Base-by-base conservation (phyloP, 164 flowering plant genomes). In the Piper longum region DNA sequence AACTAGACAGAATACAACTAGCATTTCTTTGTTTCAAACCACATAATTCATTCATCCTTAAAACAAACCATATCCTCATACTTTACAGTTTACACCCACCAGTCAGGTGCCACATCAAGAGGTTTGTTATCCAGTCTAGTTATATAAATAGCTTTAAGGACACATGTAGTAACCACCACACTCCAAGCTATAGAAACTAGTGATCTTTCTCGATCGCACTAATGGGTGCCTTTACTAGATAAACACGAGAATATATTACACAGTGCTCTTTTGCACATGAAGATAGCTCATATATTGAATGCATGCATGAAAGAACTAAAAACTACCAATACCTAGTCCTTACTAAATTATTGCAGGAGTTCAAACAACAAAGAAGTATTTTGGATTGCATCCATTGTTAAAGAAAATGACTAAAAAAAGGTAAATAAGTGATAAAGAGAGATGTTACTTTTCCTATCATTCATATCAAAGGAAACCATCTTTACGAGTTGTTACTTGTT, bases 401-500 rank as follows among this genome's bases (percentile, higher is more conserved):
- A 41, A 7, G 16, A 59, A 43, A 59, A 11, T 14, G 4, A 62
- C 16, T 17, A 55, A 45, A 2, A 2, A 6, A 45, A 26, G 12
- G 7, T 36, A 62, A 16, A 48, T 19, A 36, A 11, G 36, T 0
- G 14, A 4, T 45, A 7, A 26, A 17, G 48, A 51, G 64, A 44
- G n/a, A 62, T 62, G 12, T 48, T 48, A 44, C 55, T 48, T 44
- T 16, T 45, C 64, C 56, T 18, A 39, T 60, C 62, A 43, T 60
- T 60, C 62, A 60, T 60, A 45, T 60, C 62, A 42, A 60, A 60
- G 17, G 62, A 60, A 60, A 60, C 62, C 62, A 62, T 62, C 56
- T 26, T 26, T 26, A 26, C 36, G 2, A 26, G 36, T 54, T 48
- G 57, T 11, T 36, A 19, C 3, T 26, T 52, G 26, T 19, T 43